Base-by-base conservation (phyloP, 768 basidiomycete genomes). In the Amanita exitialis region DNA sequence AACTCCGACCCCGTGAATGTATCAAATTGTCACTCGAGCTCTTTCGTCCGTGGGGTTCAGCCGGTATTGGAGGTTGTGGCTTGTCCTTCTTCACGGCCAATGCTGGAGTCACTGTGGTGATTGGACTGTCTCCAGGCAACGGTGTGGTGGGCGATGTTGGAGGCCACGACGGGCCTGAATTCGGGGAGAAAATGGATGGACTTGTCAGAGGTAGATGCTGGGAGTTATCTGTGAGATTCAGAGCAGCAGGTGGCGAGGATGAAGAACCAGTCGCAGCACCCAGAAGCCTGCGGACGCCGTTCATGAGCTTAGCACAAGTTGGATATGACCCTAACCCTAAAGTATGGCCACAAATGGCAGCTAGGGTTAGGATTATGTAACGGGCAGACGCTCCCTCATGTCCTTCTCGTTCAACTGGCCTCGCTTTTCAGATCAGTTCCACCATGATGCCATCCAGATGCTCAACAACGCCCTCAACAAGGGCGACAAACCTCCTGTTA, bases 391-490 rank as follows among this genome's bases (percentile, higher is more conserved):
- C 56, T n/a, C n/a, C n/a, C n/a, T 49, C 44, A 89, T 89, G 87
- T 88, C 86, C 58, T 91, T 91, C 68, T 82, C 84, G 51, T 99
- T 99, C 70, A 78, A 92, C 74, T 97, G 91, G 88, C 94, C 95
- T 49, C 82, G 88, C 53, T 98, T 98, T 70, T 94, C 90, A 47
- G 91, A 93, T 75, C 86, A 88, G 67, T 97, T 97, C 61, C 92
- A 96, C 70, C 81, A 84, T 63, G 87, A 95, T 80, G 95, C 95
- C 27, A 90, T 92, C 56, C 83, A 90, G 58, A 93, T 96, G 89
- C 86, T 98, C 70, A 92, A 93, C 57, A 85, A 82, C n/a, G 90
- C 90, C 38, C 87, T 94, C 67, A 92, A 92, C 76, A 91, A 96
- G 74, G 96, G 96, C 56, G 87, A 83, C 70, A 97, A 96, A 64